These are phyloP conservation scores for Lentinula boryana DNA, from an alignment of 768 basidiomycete species.

Conservation along the genomic window DNA sequence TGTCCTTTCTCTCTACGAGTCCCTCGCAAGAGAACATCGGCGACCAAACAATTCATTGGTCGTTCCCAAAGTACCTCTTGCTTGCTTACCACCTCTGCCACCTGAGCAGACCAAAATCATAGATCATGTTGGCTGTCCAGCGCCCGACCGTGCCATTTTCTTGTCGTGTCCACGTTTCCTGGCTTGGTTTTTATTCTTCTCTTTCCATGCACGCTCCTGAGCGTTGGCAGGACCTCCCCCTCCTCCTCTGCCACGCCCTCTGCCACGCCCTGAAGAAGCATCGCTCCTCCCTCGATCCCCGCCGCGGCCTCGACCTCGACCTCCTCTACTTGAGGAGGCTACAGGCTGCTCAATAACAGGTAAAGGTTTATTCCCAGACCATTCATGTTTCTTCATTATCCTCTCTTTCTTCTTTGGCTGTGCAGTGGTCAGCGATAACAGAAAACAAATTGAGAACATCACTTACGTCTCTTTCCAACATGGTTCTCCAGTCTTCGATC, in stretches of 20 bases:
- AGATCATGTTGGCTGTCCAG: slow-evolving; percentile 17
- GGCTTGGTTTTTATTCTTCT: slow-evolving; percentile 75
- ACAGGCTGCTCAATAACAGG: slow-evolving; percentile 4
- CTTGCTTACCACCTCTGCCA: too few species aligned
- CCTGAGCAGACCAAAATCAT: too few species aligned
- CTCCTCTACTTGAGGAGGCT: slow-evolving; percentile 19
- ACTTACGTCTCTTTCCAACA: slow-evolving; percentile 85
- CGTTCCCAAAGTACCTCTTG: too few species aligned
- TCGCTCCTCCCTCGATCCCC: slow-evolving; percentile 33
- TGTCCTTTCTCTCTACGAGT: too few species aligned
- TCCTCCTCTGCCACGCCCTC: slow-evolving; percentile 29
- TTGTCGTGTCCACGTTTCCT: slow-evolving; percentile 84
- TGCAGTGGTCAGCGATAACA: background rate
- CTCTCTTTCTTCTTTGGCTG: slow-evolving; percentile 66
- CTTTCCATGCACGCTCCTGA: slow-evolving; percentile 65
- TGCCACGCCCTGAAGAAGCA: slow-evolving; percentile 27
- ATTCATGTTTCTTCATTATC: slow-evolving; percentile 72
- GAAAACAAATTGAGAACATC: background rate
- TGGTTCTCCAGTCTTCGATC: slow-evolving; percentile 88
- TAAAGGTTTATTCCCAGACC: slow-evolving; percentile 51
- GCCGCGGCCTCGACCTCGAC: slow-evolving; percentile 24
- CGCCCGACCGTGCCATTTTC: slow-evolving; percentile 73
- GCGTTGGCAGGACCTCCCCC: slow-evolving; percentile 32
- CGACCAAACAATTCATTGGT: too few species aligned
- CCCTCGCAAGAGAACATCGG: too few species aligned